Conservation (phyloP, 2,329 filamentous ascomycete genomes). For the Microdochium nivale region DNA sequence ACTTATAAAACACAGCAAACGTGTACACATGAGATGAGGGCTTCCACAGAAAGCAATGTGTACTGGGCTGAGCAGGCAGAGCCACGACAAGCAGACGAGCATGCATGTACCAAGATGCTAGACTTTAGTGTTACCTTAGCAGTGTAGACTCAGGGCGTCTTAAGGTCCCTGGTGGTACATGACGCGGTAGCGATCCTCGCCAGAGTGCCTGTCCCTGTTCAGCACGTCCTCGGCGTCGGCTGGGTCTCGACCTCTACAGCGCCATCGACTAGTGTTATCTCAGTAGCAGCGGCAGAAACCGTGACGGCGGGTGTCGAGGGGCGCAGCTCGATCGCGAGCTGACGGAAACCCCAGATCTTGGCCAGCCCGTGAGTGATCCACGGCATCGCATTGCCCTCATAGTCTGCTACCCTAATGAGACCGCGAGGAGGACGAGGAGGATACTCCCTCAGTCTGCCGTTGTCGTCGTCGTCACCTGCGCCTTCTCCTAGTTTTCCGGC, state of each 20-base stretch:
- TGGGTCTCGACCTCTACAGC: neutral
- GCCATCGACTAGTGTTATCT: neutral
- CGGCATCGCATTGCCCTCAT: slow-evolving; percentile 4
- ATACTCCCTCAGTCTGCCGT: neutral
- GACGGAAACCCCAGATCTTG: slow-evolving; percentile 20
- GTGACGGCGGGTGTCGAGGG: neutral
- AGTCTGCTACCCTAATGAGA: slow-evolving; percentile 3
- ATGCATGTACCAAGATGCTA: no score
- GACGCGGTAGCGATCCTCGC: neutral
- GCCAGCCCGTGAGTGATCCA: slow-evolving; percentile 25
- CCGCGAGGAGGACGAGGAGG: neutral
- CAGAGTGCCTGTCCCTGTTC: neutral
- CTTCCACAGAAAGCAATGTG: no score
- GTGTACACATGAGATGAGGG: no score
- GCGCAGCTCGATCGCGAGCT: slow-evolving; percentile 30
- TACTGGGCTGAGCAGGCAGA: no score
- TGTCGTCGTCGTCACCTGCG: neutral
- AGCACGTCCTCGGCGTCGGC: neutral
- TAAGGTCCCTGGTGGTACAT: no score
- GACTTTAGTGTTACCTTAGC: no score
- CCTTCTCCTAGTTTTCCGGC: no score
- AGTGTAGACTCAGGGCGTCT: no score
- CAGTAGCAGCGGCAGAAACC: neutral
- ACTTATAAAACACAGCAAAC: no score
- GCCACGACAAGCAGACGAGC: no score